Evolutionary conservation across 495 filamentous ascomycete species (phyloP).

Genomic region (Penicillium longicatenatum): DNA sequence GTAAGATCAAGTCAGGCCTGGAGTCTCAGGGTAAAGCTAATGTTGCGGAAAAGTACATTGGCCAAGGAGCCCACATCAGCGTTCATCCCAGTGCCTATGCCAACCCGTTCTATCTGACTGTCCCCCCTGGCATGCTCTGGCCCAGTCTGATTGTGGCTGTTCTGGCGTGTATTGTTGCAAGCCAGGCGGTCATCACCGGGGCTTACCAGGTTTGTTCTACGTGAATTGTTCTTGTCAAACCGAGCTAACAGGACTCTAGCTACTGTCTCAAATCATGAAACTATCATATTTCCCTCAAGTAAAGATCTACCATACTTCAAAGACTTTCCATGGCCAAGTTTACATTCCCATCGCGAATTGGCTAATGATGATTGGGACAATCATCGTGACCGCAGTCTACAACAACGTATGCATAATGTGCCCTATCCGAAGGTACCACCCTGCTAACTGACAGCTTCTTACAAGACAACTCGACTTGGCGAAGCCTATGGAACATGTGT

Average conservation of each 20-base stretch:
- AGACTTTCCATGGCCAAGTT: slow-evolving; percentile 65
- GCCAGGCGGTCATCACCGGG: slow-evolving; percentile 72
- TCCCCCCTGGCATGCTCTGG: slow-evolving; percentile 67
- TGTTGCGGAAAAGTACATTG: slow-evolving; percentile 51
- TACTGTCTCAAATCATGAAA: slow-evolving; percentile 73
- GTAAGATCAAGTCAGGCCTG: slow-evolving; percentile 13
- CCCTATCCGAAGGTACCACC: not conserved
- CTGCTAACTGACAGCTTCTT: not conserved
- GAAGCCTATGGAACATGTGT: slow-evolving; percentile 65
- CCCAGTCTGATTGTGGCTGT: slow-evolving; percentile 65
- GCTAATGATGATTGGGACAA: slow-evolving; percentile 68
- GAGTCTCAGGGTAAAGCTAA: not conserved
- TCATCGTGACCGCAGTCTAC: slow-evolving; percentile 71
- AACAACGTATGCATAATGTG: slow-evolving; percentile 52
- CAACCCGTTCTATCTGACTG: slow-evolving; percentile 70
- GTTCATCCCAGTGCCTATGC: slow-evolving; percentile 56
- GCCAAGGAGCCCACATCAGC: slow-evolving; percentile 71
- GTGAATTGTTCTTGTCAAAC: not conserved
- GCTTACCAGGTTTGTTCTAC: slow-evolving; percentile 50
- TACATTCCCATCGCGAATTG: slow-evolving; percentile 73
- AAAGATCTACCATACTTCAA: slow-evolving; percentile 64
- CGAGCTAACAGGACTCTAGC: slow-evolving; percentile 29
- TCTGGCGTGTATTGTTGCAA: slow-evolving; percentile 71
- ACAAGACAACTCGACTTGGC: slow-evolving; percentile 45
- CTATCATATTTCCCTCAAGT: slow-evolving; percentile 72